Conservation (phyloP, 177 flowering plant species). For the Vitis hybrid region DNA sequence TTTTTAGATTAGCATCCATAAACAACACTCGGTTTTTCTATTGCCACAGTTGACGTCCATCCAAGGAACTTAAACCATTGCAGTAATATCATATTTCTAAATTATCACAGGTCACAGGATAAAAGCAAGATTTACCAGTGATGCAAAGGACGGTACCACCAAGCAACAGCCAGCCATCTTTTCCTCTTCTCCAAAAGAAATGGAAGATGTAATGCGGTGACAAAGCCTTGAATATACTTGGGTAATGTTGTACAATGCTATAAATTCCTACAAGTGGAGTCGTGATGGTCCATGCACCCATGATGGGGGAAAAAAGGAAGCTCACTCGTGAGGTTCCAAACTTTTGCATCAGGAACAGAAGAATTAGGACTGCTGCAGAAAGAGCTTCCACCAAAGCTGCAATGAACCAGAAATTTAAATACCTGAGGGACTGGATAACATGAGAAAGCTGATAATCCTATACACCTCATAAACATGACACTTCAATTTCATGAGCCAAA, state of each 20-base stretch:
- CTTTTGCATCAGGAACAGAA: slow-evolving; percentile 69
- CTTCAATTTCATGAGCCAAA: neutral
- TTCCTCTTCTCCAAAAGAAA: slow-evolving; percentile 65
- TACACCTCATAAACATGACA: neutral
- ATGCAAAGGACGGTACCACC: slow-evolving; percentile 83
- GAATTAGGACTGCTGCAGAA: slow-evolving; percentile 66
- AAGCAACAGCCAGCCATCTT: slow-evolving; percentile 76
- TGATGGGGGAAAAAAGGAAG: slow-evolving; percentile 82
- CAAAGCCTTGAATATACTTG: slow-evolving; percentile 70
- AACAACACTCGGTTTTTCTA: too few species aligned
- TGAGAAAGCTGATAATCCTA: neutral
- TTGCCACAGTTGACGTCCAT: too few species aligned
- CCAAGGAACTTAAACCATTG: too few species aligned
- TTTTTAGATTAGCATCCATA: too few species aligned
- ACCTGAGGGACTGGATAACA: neutral
- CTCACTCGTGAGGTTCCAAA: slow-evolving; percentile 81
- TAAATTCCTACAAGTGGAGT: slow-evolving; percentile 72
- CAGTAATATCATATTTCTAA: too few species aligned
- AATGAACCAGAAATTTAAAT: slow-evolving; percentile 5
- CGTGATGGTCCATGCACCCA: slow-evolving; percentile 70
- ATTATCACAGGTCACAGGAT: too few species aligned
- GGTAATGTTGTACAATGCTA: slow-evolving; percentile 59
- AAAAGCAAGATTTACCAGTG: slow-evolving; percentile 47
- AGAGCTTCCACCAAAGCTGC: slow-evolving; percentile 67
- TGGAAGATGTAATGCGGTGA: slow-evolving; percentile 69